Evolutionary conservation across 441 rosid species (phyloP).

Genomic region (Populus tomentosa): DNA sequence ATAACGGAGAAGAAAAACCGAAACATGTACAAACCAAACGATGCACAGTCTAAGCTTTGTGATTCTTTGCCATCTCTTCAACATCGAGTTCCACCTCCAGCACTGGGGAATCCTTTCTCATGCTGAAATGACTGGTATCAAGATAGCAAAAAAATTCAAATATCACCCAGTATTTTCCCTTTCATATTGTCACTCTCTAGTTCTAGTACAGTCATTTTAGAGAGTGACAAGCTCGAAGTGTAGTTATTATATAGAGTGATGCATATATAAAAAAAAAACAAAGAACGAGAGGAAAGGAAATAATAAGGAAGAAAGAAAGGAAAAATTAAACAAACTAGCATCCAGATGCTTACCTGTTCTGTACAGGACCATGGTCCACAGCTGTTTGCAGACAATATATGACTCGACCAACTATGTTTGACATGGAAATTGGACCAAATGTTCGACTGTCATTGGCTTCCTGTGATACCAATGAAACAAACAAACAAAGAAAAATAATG

Average conservation of each 20-base stretch:
- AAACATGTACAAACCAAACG: slow-evolving; percentile 17
- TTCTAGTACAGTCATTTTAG: not conserved
- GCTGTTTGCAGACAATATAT: slow-evolving; percentile 76
- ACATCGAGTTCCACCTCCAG: slow-evolving; percentile 86
- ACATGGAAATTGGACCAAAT: slow-evolving; percentile 79
- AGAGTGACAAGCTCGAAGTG: no score
- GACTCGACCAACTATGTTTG: slow-evolving; percentile 76
- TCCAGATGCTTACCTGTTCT: slow-evolving; percentile 60
- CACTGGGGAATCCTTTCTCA: slow-evolving; percentile 64
- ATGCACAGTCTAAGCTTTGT: slow-evolving; percentile 42
- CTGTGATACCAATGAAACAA: slow-evolving; percentile 28
- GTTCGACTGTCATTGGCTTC: slow-evolving; percentile 85
- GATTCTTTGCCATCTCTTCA: slow-evolving; percentile 82
- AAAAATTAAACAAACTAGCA: not conserved
- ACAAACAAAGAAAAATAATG: not conserved
- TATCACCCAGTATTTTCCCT: not conserved
- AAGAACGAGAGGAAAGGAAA: not conserved
- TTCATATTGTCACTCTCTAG: not conserved
- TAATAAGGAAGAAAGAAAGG: not conserved
- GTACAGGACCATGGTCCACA: slow-evolving; percentile 88
- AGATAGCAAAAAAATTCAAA: not conserved
- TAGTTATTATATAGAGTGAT: no score
- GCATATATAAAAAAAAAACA: no score
- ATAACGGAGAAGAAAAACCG: not conserved
- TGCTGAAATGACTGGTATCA: slow-evolving; percentile 50